phyloP scores from a whole-genome alignment of 2,329 filamentous ascomycete genomes.

The Aspergillus fijiensis region DNA sequence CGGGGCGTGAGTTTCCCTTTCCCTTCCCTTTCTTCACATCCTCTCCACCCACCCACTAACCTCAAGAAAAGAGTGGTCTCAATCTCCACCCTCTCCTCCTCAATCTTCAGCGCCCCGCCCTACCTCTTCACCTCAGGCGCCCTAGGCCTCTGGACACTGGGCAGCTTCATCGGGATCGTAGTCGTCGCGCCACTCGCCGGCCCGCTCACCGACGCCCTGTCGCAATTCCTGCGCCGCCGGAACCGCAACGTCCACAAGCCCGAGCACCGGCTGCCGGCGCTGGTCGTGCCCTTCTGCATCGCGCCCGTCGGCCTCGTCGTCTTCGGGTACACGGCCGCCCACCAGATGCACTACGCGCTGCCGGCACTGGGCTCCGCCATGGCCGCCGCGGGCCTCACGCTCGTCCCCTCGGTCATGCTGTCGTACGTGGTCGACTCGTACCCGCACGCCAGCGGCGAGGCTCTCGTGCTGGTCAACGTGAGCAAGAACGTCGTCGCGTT shows the following conservation, averaged over 20 bases:
- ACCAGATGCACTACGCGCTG: slow-evolving; percentile 23
- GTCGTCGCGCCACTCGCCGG: slow-evolving; percentile 41
- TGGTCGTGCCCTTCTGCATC: slow-evolving; percentile 40
- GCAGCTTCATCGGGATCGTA: slow-evolving; percentile 41
- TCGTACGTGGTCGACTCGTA: slow-evolving; percentile 37
- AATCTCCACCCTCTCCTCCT: slow-evolving; percentile 29
- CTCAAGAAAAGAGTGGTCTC: slow-evolving; percentile 19
- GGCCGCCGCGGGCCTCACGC: slow-evolving; percentile 27
- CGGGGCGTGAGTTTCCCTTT: slow-evolving; percentile 23
- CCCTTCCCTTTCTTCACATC: neutral
- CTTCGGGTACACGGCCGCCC: slow-evolving; percentile 32
- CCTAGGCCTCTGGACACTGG: slow-evolving; percentile 30
- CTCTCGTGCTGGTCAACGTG: slow-evolving; percentile 36
- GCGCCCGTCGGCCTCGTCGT: slow-evolving; percentile 35
- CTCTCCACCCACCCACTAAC: slow-evolving; percentile 1
- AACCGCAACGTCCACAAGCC: slow-evolving; percentile 40
- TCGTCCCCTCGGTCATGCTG: slow-evolving; percentile 38
- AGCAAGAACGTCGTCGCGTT: slow-evolving; percentile 31
- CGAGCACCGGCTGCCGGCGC: slow-evolving; percentile 41
- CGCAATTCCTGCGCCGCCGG: slow-evolving; percentile 34
- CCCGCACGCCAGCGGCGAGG: slow-evolving; percentile 31
- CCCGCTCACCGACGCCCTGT: slow-evolving; percentile 42
- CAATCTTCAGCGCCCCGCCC: slow-evolving; percentile 31
- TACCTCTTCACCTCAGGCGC: slow-evolving; percentile 32
- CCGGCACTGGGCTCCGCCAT: slow-evolving; percentile 33